A percentile compares a stretch with the other conserved stretches of the same genome.
Evolutionary conservation across 257 asterid genomes (phyloP).

Genomic region (Leptodermis oblonga): DNA sequence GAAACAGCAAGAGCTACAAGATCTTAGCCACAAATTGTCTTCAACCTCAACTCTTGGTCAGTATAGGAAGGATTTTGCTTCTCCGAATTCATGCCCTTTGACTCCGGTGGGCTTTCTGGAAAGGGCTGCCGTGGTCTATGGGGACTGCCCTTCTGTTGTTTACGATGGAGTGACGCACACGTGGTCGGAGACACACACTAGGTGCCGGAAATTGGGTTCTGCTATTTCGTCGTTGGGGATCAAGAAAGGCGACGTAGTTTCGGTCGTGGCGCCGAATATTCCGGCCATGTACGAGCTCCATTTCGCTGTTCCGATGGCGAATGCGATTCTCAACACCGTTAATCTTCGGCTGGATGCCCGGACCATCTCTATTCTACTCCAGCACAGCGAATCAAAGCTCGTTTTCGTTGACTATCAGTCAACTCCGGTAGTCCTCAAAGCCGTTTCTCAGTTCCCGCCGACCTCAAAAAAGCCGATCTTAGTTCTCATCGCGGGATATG

Average conservation of each 20-base stretch:
- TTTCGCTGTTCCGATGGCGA: constrained; percentile 66
- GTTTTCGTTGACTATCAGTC: constrained; percentile 57
- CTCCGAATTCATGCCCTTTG: constrained; percentile 49
- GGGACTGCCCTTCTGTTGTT: constrained; percentile 52
- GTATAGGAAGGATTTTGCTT: no score
- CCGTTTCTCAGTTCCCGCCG: constrained; percentile 44
- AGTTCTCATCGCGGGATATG: constrained; percentile 24
- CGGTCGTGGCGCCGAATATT: constrained; percentile 62
- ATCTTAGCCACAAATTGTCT: background rate
- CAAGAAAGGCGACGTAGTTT: constrained; percentile 44
- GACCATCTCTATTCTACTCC: constrained; percentile 52
- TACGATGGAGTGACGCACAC: constrained; percentile 38
- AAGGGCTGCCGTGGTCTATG: constrained; percentile 55
- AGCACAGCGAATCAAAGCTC: constrained; percentile 52
- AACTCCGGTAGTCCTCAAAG: constrained; percentile 35
- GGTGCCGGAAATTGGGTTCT: constrained; percentile 55
- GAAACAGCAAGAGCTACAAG: background rate
- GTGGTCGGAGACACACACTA: constrained; percentile 50
- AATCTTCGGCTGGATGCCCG: constrained; percentile 69
- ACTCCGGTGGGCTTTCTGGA: constrained; percentile 57
- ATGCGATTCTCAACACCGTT: constrained; percentile 55
- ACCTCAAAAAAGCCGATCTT: constrained; percentile 32
- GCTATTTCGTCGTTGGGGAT: constrained; percentile 44
- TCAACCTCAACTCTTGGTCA: background rate
- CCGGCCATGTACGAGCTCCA: constrained; percentile 88